Evolutionary conservation across 441 rosid species (phyloP).

Genomic region (Melastoma candidum): DNA sequence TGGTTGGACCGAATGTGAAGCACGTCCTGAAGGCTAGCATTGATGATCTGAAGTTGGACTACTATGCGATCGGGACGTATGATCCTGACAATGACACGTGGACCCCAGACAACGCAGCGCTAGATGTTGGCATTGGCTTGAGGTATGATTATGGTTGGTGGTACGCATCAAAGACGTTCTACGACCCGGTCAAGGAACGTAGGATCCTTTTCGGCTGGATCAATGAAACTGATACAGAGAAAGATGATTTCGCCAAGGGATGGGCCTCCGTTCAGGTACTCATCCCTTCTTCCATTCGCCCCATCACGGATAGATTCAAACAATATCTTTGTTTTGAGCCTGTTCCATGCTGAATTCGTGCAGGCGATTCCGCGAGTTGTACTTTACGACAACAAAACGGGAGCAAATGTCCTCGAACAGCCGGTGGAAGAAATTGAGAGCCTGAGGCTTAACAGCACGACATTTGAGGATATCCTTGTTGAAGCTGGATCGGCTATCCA

Average conservation of each 20-base stretch:
- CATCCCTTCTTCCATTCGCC: neutral
- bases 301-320: too few species aligned
- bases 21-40: slow-evolving; percentile 75
- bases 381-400: slow-evolving; percentile 44
- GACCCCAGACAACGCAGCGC: slow-evolving; percentile 59
- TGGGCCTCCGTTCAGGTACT: slow-evolving; percentile 85
- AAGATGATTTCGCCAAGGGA: slow-evolving; percentile 53
- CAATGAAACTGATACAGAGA: slow-evolving; percentile 64
- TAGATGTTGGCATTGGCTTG: slow-evolving; percentile 67
- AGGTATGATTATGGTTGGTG: slow-evolving; percentile 59
- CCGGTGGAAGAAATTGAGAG: slow-evolving; percentile 64
- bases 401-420: slow-evolving; percentile 51
- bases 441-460: slow-evolving; percentile 40
- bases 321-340: too few species aligned
- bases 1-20: slow-evolving; percentile 40
- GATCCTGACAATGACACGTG: slow-evolving; percentile 35
- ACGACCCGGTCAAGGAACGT: slow-evolving; percentile 43
- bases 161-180: slow-evolving; percentile 79
- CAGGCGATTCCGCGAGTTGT: slow-evolving; percentile 70
- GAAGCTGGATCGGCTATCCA: slow-evolving; percentile 52
- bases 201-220: slow-evolving; percentile 75
- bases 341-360: neutral
- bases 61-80: slow-evolving; percentile 64
- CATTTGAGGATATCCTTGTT: slow-evolving; percentile 29
- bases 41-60: slow-evolving; percentile 53